Percentiles rank a stretch among this genome's conserved stretches.
Evolutionary conservation across 2,329 filamentous ascomycete genomes (phyloP).

Genomic region (Didymella lethalis): DNA sequence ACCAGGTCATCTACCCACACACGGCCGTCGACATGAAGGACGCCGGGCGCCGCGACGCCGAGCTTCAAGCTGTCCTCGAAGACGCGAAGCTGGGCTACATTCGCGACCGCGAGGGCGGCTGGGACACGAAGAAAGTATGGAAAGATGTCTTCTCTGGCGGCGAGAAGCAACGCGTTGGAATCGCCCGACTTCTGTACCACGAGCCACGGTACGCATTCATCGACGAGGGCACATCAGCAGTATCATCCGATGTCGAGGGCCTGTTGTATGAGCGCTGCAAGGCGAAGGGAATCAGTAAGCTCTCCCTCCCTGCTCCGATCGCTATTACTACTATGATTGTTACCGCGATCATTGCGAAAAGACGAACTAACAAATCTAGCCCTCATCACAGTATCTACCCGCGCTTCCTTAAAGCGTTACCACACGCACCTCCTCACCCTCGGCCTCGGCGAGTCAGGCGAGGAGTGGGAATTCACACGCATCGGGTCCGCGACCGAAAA

Average conservation of each 20-base stretch:
- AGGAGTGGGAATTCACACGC: slow-evolving; percentile 89
- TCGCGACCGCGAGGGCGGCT: slow-evolving; percentile 89
- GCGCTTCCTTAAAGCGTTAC: slow-evolving; percentile 93
- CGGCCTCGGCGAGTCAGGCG: slow-evolving; percentile 79
- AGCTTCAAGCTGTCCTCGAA: slow-evolving; percentile 80
- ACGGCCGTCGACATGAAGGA: slow-evolving; percentile 93
- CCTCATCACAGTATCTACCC: slow-evolving; percentile 93
- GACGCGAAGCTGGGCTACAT: slow-evolving; percentile 88
- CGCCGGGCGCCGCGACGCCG: slow-evolving; percentile 76
- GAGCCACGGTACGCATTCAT: slow-evolving; percentile 94
- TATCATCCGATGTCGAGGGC: slow-evolving; percentile 93
- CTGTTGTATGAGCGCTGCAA: slow-evolving; percentile 93
- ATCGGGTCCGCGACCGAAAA: slow-evolving; percentile 96
- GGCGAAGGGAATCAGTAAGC: slow-evolving; percentile 87
- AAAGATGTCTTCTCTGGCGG: slow-evolving; percentile 97
- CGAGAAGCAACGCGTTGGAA: slow-evolving; percentile 94
- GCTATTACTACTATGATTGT: no score
- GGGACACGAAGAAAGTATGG: slow-evolving; percentile 97
- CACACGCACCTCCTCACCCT: slow-evolving; percentile 91
- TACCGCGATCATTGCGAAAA: no score
- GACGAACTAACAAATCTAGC: slow-evolving; percentile 57
- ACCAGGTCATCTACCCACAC: slow-evolving; percentile 98
- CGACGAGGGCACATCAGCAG: slow-evolving; percentile 94
- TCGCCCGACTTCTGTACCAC: slow-evolving; percentile 90
- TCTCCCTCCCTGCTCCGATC: background rate